phyloP scores from a whole-genome alignment of 805 yeast species.

The Metschnikowia proteae region DNA sequence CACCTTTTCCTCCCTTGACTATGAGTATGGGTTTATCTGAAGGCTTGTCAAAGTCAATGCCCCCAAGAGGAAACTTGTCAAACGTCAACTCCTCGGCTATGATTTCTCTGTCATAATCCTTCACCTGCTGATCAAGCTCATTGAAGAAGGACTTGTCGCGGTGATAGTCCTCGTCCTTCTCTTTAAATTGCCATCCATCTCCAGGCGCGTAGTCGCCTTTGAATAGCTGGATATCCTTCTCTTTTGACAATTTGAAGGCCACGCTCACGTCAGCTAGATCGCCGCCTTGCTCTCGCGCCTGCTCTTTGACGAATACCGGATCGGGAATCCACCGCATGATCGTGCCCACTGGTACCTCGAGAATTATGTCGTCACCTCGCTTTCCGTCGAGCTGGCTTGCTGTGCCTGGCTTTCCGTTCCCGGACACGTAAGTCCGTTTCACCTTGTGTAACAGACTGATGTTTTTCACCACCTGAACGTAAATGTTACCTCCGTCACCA shows the following conservation, averaged over 20 bases:
- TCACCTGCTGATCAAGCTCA: conserved; percentile 60
- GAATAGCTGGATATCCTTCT: conserved; percentile 48
- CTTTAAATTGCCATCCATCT: conserved; percentile 86
- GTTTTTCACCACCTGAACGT: conserved; percentile 74
- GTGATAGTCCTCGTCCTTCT: conserved; percentile 69
- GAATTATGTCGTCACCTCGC: conserved; percentile 70
- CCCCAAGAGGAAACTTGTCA: conserved; percentile 78
- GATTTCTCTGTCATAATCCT: conserved; percentile 56
- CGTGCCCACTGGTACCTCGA: conserved; percentile 92
- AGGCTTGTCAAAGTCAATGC: conserved; percentile 65
- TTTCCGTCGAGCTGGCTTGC: conserved; percentile 82
- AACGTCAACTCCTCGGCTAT: conserved; percentile 52
- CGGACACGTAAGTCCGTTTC: conserved; percentile 65
- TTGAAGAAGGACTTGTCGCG: conserved; percentile 60
- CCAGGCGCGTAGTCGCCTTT: conserved; percentile 66
- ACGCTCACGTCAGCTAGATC: conserved; percentile 18
- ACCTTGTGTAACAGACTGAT: conserved; percentile 68
- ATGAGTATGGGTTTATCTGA: conserved; percentile 65
- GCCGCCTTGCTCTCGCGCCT: conserved; percentile 17
- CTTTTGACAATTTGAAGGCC: conserved; percentile 22
- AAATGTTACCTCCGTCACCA: conserved; percentile 86
- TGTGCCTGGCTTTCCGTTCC: conserved; percentile 67
- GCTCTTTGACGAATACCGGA: conserved; percentile 46
- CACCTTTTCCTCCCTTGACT: conserved; percentile 86
- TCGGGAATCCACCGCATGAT: conserved; percentile 80